A percentile compares a stretch with the other conserved stretches of the same genome.
Conservation (phyloP, 1,139 yeast species). For the Diutina ranongensis region DNA sequence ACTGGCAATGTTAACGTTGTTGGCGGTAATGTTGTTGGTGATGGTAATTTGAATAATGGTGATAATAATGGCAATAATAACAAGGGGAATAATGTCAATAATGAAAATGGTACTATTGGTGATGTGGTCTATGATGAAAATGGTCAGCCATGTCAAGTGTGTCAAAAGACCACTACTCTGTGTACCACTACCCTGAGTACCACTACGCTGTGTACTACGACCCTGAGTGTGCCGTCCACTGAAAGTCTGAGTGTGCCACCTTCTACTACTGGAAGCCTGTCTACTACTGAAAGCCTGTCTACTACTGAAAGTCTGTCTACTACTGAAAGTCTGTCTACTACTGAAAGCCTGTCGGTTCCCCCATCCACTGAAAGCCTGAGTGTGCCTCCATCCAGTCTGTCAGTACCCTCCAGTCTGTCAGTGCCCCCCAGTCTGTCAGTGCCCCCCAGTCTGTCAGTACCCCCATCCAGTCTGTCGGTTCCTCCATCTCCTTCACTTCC, state of each 20-base stretch:
- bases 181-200: neutral
- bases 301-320: no score
- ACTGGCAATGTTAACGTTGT: neutral
- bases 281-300: neutral
- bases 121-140: slow-evolving; percentile 2
- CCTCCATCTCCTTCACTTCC: neutral
- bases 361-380: neutral
- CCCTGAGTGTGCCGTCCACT: no score
- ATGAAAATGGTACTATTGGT: neutral
- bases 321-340: no score
- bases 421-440: neutral
- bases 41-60: neutral
- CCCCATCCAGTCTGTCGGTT: neutral
- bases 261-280: neutral
- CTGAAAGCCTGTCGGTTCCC: no score
- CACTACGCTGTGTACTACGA: neutral
- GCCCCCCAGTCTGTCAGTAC: neutral
- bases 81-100: neutral
- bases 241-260: neutral
- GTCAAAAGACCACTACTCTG: neutral
- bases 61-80: neutral
- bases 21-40: neutral
- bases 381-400: neutral
- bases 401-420: neutral
- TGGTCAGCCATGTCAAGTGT: neutral